phyloP scores from a whole-genome alignment of 805 yeast genomes.

The Candida gorgasii region DNA sequence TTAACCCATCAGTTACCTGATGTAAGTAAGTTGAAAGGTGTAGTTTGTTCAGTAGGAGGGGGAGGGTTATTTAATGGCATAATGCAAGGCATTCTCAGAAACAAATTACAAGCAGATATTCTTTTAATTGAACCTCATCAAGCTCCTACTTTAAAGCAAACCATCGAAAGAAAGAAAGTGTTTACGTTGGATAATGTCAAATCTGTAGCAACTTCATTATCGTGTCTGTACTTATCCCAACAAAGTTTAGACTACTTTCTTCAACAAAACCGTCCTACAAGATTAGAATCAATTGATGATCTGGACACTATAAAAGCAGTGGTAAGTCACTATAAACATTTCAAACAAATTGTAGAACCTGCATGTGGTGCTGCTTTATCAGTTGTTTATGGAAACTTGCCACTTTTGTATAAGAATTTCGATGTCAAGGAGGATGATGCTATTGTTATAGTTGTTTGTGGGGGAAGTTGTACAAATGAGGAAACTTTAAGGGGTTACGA shows the following conservation, averaged over 20 bases:
- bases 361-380: slow-evolving; percentile 36
- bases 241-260: slow-evolving; percentile 22
- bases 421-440: slow-evolving; percentile 22
- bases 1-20: slow-evolving; percentile 12
- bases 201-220: slow-evolving; percentile 30
- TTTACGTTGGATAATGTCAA: slow-evolving; percentile 23
- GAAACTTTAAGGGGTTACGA: slow-evolving; percentile 16
- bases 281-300: slow-evolving; percentile 25
- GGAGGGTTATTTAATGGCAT: slow-evolving; percentile 39
- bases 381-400: slow-evolving; percentile 20
- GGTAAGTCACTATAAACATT: slow-evolving; percentile 22
- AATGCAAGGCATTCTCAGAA: slow-evolving; percentile 22
- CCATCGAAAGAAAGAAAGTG: slow-evolving; percentile 22
- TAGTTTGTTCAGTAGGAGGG: slow-evolving; percentile 37
- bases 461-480: slow-evolving; percentile 24
- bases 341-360: slow-evolving; percentile 28
- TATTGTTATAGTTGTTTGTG: slow-evolving; percentile 32
- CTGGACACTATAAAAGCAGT: slow-evolving; percentile 27
- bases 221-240: slow-evolving; percentile 29
- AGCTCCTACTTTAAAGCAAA: slow-evolving; percentile 27
- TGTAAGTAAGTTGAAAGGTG: slow-evolving; percentile 19
- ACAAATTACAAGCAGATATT: slow-evolving; percentile 18
- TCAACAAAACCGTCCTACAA: slow-evolving; percentile 19
- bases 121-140: slow-evolving; percentile 32
- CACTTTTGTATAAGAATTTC: slow-evolving; percentile 18